A percentile compares a stretch with the other conserved stretches of the same genome.
phyloP scores from a whole-genome alignment of 2,329 filamentous ascomycete genomes.

The Cladosporium sp. region DNA sequence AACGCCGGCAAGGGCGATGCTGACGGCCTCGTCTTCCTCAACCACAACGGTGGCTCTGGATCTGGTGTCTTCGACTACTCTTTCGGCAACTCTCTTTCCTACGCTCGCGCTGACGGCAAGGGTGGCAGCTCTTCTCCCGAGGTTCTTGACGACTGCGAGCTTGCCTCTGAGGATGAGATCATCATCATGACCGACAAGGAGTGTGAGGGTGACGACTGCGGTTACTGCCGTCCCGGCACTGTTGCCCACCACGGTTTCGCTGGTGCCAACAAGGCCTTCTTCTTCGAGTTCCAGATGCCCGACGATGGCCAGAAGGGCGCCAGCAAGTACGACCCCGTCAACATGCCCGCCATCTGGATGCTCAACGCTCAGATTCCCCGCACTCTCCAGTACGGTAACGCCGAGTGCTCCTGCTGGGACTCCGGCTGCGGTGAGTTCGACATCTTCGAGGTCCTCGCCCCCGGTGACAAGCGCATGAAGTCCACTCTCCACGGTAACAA shows the following conservation, averaged over 20 bases:
- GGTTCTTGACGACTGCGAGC: constrained; percentile 45
- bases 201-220: constrained; percentile 44
- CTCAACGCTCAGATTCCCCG: constrained; percentile 69
- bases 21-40: constrained; percentile 55
- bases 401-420: constrained; percentile 66
- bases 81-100: constrained; percentile 56
- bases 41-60: constrained; percentile 51
- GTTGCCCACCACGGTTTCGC: constrained; percentile 60
- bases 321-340: constrained; percentile 34
- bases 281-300: constrained; percentile 71
- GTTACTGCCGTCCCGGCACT: constrained; percentile 32
- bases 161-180: constrained; percentile 48
- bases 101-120: constrained; percentile 45
- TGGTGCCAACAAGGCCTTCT: constrained; percentile 66
- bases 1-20: constrained; percentile 34
- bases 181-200: constrained; percentile 47
- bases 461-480: constrained; percentile 62
- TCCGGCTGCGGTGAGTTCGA: constrained; percentile 70
- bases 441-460: constrained; percentile 64
- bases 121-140: constrained; percentile 44
- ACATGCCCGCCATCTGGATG: constrained; percentile 73
- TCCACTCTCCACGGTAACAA: constrained; percentile 63
- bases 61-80: constrained; percentile 52
- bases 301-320: constrained; percentile 46
- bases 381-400: constrained; percentile 61